Percentiles rank a stretch among this genome's conserved stretches.
These are phyloP conservation scores for Chrysanthemum makinoi DNA, from an alignment of 129 eudicot species.

Conservation along the genomic window DNA sequence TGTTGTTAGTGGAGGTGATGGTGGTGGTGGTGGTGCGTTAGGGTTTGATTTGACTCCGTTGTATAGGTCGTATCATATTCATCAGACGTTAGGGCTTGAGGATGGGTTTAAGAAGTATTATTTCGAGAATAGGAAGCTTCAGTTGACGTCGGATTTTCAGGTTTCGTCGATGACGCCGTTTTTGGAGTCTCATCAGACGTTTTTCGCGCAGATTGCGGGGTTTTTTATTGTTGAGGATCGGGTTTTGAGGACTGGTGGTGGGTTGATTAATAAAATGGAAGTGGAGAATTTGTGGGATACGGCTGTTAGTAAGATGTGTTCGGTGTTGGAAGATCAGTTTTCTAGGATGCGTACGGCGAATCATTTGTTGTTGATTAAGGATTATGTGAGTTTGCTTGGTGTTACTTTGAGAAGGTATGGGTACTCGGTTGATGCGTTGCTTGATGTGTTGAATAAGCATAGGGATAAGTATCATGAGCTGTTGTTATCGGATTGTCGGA, in stretches of 20 bases:
- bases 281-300: slow-evolving; percentile 95
- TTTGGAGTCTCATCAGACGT: slow-evolving; percentile 93
- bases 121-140: slow-evolving; percentile 90
- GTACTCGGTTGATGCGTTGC: slow-evolving; percentile 88
- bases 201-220: slow-evolving; percentile 96
- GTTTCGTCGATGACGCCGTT: slow-evolving; percentile 97
- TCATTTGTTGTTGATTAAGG: slow-evolving; percentile 95
- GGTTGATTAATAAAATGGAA: slow-evolving; percentile 87
- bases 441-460: slow-evolving; percentile 95
- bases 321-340: slow-evolving; percentile 95
- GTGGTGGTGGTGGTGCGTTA: slow-evolving; percentile 32
- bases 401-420: slow-evolving; percentile 87
- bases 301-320: slow-evolving; percentile 97
- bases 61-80: slow-evolving; percentile 85
- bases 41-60: slow-evolving; percentile 91
- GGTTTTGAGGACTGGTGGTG: slow-evolving; percentile 91
- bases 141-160: slow-evolving; percentile 94
- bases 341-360: slow-evolving; percentile 98
- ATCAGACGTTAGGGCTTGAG: slow-evolving; percentile 81
- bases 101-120: slow-evolving; percentile 77
- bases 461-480: slow-evolving; percentile 96
- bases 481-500: slow-evolving; percentile 84
- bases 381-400: slow-evolving; percentile 93
- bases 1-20: slow-evolving; percentile 30
- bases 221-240: slow-evolving; percentile 94